These are phyloP conservation scores for Spergularia azorica DNA, from an alignment of 179 eudicot genomes.

Conservation along the genomic window DNA sequence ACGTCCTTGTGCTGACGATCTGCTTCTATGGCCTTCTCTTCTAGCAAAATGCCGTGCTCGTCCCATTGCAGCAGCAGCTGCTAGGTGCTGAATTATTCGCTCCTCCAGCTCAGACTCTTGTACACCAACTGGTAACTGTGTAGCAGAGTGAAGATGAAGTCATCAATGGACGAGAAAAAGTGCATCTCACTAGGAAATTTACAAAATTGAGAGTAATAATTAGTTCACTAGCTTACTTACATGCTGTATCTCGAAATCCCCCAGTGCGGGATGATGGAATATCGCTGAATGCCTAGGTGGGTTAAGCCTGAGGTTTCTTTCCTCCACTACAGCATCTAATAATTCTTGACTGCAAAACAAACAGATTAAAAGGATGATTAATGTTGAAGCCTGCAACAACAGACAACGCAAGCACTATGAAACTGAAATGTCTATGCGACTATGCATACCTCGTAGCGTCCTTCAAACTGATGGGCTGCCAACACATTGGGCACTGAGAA, in stretches of 20 bases:
- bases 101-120: constrained; percentile 87
- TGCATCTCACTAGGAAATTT: not conserved
- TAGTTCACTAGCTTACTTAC: constrained; percentile 45
- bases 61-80: constrained; percentile 99
- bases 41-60: constrained; percentile 72
- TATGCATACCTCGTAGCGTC: constrained; percentile 57
- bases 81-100: constrained; percentile 88
- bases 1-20: constrained; percentile 68
- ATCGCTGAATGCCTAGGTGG: constrained; percentile 81
- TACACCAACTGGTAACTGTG: constrained; percentile 70
- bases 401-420: constrained; percentile 6
- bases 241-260: constrained; percentile 91
- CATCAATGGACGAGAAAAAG: constrained; percentile 1
- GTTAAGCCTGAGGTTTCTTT: constrained; percentile 64
- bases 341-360: constrained; percentile 75
- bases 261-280: constrained; percentile 93
- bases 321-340: constrained; percentile 86
- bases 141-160: not conserved
- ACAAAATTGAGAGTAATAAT: not conserved
- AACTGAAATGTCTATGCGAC: constrained; percentile 19
- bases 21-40: constrained; percentile 76
- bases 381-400: constrained; percentile 9
- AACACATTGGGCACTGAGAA: constrained; percentile 98
- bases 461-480: constrained; percentile 89
- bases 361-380: not conserved